Percentiles rank a stretch among this genome's conserved stretches.
These are phyloP conservation scores for Geotrichum histeridarum DNA, from an alignment of 1,139 yeast genomes.

Conservation along the genomic window DNA sequence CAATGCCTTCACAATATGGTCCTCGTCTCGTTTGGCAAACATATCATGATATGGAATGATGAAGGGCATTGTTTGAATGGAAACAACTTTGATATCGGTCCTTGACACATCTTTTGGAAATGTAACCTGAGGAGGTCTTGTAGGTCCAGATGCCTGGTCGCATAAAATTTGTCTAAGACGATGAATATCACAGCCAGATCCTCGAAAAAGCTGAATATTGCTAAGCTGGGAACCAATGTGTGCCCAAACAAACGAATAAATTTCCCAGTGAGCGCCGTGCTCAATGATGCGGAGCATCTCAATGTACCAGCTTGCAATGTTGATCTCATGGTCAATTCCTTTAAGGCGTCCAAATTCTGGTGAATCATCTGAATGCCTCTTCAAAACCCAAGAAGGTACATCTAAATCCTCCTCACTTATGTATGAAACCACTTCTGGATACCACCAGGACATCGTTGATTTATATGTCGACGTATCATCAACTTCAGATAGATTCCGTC, in stretches of 20 bases:
- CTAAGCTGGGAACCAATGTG: constrained; percentile 71
- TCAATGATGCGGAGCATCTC: constrained; percentile 49
- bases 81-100: constrained; percentile 61
- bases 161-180: constrained; percentile 50
- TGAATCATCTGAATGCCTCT: constrained; percentile 3
- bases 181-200: constrained; percentile 44
- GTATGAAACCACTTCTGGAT: constrained; percentile 53
- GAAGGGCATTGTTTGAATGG: constrained; percentile 60
- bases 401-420: constrained; percentile 42
- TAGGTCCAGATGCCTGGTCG: constrained; percentile 43
- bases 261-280: constrained; percentile 60
- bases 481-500: constrained; percentile 39
- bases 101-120: constrained; percentile 44
- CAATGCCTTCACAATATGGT: constrained; percentile 59
- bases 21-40: constrained; percentile 62
- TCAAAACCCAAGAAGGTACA: constrained; percentile 31
- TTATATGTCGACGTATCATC: background rate
- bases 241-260: constrained; percentile 60
- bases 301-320: constrained; percentile 51
- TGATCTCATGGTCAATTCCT: constrained; percentile 34
- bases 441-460: constrained; percentile 46
- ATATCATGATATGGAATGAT: constrained; percentile 58
- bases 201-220: constrained; percentile 51
- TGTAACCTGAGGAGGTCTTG: constrained; percentile 42
- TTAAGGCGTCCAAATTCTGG: background rate